Conservation (phyloP, 2,329 filamentous ascomycete genomes). For the Pestalotiopsis sp. region DNA sequence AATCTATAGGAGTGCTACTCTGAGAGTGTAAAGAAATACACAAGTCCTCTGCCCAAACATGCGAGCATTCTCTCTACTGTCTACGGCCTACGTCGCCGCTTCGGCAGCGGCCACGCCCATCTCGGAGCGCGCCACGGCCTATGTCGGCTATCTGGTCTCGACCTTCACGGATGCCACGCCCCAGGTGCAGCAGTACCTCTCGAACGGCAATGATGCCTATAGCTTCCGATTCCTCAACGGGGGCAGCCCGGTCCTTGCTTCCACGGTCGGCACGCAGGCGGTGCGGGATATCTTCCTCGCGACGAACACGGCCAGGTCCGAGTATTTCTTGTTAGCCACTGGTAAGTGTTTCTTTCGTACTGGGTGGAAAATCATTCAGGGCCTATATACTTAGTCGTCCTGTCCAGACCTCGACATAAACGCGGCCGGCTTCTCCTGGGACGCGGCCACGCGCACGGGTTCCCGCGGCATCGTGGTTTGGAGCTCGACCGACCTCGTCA, state of each 20-base stretch:
- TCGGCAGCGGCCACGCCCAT: conserved; percentile 14
- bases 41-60: neutral
- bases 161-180: conserved; percentile 35
- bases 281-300: conserved; percentile 36
- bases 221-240: conserved; percentile 34
- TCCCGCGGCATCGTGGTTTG: conserved; percentile 38
- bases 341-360: conserved; percentile 22
- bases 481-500: conserved; percentile 35
- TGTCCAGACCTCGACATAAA: conserved; percentile 37
- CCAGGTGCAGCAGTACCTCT: conserved; percentile 34
- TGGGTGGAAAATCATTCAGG: too few species aligned
- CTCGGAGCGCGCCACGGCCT: conserved; percentile 16
- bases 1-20: neutral
- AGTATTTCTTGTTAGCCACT: conserved; percentile 37
- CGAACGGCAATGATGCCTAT: conserved; percentile 30
- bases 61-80: neutral
- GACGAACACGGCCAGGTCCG: conserved; percentile 33
- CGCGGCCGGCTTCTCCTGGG: conserved; percentile 35
- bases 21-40: neutral
- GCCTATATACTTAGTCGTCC: neutral
- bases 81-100: conserved; percentile 1
- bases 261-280: conserved; percentile 35
- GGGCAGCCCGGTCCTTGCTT: conserved; percentile 32
- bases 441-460: conserved; percentile 34
- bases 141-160: conserved; percentile 37